These are phyloP conservation scores for Phialophora macrospora DNA, from an alignment of 2,329 filamentous ascomycete species.

Conservation along the genomic window DNA sequence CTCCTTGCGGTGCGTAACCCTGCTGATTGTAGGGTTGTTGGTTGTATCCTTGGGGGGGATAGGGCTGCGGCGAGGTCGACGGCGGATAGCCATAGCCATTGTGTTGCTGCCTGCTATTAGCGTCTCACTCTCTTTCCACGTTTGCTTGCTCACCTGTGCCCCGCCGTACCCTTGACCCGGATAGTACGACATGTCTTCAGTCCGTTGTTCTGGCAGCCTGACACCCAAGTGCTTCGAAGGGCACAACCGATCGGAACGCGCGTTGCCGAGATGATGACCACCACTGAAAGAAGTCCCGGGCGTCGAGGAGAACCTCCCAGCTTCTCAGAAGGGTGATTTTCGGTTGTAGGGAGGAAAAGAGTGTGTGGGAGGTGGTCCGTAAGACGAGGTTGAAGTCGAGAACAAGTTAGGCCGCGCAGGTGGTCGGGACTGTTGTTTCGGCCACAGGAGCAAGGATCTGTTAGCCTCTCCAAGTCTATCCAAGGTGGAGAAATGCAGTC, in stretches of 20 bases:
- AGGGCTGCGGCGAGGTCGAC: slow-evolving; percentile 43
- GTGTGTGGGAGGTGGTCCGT: not conserved
- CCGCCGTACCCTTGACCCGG: slow-evolving; percentile 30
- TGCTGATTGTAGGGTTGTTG: slow-evolving; percentile 20
- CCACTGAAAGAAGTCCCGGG: not conserved
- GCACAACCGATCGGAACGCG: not conserved
- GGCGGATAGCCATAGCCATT: slow-evolving; percentile 40
- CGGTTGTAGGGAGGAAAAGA: not conserved
- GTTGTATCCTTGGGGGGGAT: slow-evolving; percentile 39
- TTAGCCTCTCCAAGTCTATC: slow-evolving; percentile 1
- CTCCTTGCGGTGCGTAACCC: slow-evolving; percentile 40
- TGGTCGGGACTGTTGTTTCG: slow-evolving; percentile 11
- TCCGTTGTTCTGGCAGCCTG: not conserved
- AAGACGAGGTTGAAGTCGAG: slow-evolving; percentile 19
- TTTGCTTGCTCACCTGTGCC: slow-evolving; percentile 43
- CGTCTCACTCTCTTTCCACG: not conserved
- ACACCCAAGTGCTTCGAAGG: not conserved
- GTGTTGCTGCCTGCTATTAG: slow-evolving; percentile 47
- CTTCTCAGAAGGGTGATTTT: not conserved
- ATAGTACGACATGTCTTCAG: slow-evolving; percentile 29
- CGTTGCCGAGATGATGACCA: not conserved
- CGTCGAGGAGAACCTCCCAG: not conserved
- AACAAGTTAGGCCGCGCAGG: slow-evolving; percentile 17
- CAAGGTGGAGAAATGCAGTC: not conserved
- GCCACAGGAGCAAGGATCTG: slow-evolving; percentile 1